Conservation (phyloP, 495 filamentous ascomycete genomes). For the Pseudevernia furfuracea region DNA sequence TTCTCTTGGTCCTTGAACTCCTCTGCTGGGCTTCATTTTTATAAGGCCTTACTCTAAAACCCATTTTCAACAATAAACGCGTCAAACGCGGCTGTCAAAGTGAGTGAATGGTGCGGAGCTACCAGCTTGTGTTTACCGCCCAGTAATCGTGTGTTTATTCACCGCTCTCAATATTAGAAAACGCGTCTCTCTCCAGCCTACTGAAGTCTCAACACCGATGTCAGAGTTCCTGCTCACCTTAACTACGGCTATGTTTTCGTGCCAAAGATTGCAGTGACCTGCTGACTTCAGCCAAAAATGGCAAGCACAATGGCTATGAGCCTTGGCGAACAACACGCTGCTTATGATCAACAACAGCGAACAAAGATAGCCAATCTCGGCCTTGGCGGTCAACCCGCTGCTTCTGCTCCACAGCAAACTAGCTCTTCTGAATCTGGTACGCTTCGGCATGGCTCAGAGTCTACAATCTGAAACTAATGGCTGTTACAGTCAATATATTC, state of each 20-base stretch:
- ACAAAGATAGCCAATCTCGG: too few species aligned
- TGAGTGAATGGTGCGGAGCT: not conserved
- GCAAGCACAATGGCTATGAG: not conserved
- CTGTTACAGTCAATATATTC: not conserved
- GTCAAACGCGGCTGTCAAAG: not conserved
- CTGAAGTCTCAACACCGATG: too few species aligned
- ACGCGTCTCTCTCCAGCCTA: too few species aligned
- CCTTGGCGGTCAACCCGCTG: too few species aligned
- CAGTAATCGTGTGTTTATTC: not conserved
- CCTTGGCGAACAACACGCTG: not conserved
- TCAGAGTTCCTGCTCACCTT: too few species aligned
- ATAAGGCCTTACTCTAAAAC: not conserved
- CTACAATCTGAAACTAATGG: not conserved
- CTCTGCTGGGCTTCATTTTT: not conserved
- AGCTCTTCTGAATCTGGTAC: not conserved
- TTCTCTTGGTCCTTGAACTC: not conserved
- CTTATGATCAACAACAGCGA: not conserved
- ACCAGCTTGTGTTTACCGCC: not conserved
- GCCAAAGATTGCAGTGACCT: too few species aligned
- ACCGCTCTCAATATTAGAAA: not conserved
- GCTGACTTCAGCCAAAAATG: too few species aligned
- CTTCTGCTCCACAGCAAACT: too few species aligned
- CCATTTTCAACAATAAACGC: not conserved
- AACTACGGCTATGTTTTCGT: too few species aligned
- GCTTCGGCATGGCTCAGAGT: not conserved